Percentiles rank a stretch among this genome's conserved stretches.
Evolutionary conservation across 2,329 filamentous ascomycete genomes (phyloP).

Genomic region (Ustulina deusta): DNA sequence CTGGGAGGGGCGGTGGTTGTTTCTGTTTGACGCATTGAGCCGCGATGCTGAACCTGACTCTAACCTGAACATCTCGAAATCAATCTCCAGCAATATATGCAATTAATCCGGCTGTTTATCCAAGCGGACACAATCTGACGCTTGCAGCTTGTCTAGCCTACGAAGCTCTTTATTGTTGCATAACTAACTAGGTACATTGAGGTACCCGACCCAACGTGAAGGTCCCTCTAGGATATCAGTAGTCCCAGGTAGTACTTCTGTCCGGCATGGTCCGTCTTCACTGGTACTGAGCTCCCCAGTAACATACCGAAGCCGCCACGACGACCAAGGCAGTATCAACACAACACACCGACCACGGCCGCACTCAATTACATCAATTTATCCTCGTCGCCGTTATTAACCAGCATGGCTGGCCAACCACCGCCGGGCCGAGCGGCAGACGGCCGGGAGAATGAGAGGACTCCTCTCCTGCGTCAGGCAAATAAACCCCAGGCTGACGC

Average conservation of each 20-base stretch:
- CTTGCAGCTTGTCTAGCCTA: background rate
- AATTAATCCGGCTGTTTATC: conserved; percentile 26
- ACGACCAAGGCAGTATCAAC: conserved; percentile 17
- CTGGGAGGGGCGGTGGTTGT: background rate
- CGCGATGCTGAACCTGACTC: conserved; percentile 27
- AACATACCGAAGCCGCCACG: conserved; percentile 15
- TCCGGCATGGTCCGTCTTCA: conserved; percentile 10
- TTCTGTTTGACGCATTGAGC: conserved; percentile 32
- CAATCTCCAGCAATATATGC: conserved; percentile 34
- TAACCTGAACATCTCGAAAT: conserved; percentile 11
- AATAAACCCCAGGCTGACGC: conserved; percentile 17
- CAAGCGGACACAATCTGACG: background rate
- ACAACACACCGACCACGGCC: background rate
- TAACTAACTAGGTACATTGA: background rate
- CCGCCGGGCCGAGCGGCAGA: conserved; percentile 19
- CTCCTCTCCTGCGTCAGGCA: conserved; percentile 42
- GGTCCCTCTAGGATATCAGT: conserved; percentile 9
- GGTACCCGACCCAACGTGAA: conserved; percentile 1
- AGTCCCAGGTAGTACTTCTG: conserved; percentile 4
- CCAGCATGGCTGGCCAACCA: conserved; percentile 30
- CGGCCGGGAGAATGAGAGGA: conserved; percentile 38
- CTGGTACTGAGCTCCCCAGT: conserved; percentile 6
- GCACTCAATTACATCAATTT: conserved; percentile 16
- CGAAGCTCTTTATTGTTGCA: background rate
- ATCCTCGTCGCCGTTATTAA: conserved; percentile 12